Percentiles rank a stretch among this genome's conserved stretches.
phyloP scores from a whole-genome alignment of 1,284 basidiomycete genomes.

The Flammula alnicola region DNA sequence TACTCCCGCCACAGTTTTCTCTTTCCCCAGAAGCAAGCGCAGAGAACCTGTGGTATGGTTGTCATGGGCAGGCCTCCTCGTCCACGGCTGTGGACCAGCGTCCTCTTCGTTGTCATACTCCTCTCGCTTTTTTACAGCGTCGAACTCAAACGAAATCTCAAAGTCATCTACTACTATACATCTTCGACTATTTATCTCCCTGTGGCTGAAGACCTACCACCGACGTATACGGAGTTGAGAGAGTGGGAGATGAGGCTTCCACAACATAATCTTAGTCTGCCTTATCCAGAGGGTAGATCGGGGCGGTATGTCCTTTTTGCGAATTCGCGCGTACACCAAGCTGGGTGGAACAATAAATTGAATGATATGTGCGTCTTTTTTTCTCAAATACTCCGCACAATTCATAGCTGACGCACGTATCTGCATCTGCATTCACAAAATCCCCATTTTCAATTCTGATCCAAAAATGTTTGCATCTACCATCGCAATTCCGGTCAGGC shows the following conservation, averaged over 20 bases:
- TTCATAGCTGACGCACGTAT: neutral
- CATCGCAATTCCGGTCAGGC: constrained; percentile 25
- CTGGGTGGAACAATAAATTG: constrained; percentile 52
- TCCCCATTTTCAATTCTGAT: too few species aligned
- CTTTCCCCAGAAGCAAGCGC: constrained; percentile 6
- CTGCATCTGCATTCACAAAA: too few species aligned
- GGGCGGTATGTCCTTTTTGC: constrained; percentile 51
- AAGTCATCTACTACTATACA: constrained; percentile 1
- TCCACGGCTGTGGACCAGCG: constrained; percentile 8
- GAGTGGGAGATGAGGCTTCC: constrained; percentile 44
- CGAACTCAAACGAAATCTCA: constrained; percentile 7
- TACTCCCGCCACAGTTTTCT: neutral
- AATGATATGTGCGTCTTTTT: constrained; percentile 43
- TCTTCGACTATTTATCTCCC: constrained; percentile 29
- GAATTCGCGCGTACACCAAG: constrained; percentile 35
- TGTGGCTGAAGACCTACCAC: constrained; percentile 28
- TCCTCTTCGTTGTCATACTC: neutral
- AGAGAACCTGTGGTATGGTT: constrained; percentile 4
- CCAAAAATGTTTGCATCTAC: neutral
- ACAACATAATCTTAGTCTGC: constrained; percentile 46
- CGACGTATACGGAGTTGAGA: constrained; percentile 37
- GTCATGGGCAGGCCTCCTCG: constrained; percentile 5
- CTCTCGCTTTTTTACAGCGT: constrained; percentile 4
- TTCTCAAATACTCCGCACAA: neutral
- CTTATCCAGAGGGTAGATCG: constrained; percentile 45